Conservation (phyloP, 345 rosid species). For the Brassica cretica region DNA sequence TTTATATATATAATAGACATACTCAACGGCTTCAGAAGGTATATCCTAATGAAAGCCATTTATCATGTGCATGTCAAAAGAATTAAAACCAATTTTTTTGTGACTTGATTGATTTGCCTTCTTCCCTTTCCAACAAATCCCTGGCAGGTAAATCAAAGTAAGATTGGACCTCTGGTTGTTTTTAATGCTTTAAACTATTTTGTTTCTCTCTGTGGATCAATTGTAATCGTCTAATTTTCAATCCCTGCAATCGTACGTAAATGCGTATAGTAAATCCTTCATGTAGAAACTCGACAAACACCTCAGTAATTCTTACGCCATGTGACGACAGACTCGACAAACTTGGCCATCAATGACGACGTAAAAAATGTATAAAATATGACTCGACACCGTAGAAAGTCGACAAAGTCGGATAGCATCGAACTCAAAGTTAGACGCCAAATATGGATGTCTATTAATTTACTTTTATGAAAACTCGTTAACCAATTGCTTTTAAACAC, state of each 20-base stretch:
- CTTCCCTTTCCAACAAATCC: not conserved
- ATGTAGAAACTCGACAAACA: not conserved
- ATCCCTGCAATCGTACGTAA: not conserved
- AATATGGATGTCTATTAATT: not conserved
- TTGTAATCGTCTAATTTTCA: not conserved
- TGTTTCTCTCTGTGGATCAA: not conserved
- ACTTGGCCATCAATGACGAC: not conserved
- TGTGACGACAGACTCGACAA: too few species aligned
- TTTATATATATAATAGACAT: not conserved
- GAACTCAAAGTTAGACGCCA: not conserved
- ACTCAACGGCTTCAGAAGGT: not conserved
- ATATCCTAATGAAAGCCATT: not conserved
- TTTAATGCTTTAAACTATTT: not conserved
- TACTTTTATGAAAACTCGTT: not conserved
- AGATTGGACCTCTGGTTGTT: not conserved
- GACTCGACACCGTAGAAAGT: constrained; percentile 16
- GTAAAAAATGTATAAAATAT: constrained; percentile 1
- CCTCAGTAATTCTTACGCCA: not conserved
- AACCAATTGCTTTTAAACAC: not conserved
- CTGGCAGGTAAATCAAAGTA: constrained; percentile 13
- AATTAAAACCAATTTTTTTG: not conserved
- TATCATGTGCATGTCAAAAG: not conserved
- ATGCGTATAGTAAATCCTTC: not conserved
- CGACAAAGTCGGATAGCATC: constrained; percentile 10
- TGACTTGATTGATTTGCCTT: constrained; percentile 1